Evolutionary conservation across 2,329 filamentous ascomycete species (phyloP).

Genomic region (Lasiodiplodia sp.): DNA sequence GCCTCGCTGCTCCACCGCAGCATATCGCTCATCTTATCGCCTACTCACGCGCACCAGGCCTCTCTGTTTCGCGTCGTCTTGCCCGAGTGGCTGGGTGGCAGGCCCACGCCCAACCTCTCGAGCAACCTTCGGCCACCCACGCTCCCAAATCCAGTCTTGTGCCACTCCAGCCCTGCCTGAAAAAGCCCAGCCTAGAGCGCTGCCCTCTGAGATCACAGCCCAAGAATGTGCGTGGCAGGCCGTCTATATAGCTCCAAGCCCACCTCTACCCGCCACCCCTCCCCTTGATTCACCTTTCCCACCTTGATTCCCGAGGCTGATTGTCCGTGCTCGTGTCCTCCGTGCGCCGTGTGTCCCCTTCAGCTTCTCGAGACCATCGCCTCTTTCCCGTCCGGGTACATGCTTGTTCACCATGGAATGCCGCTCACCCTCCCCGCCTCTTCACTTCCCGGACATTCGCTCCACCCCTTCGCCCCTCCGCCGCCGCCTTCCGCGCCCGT

Average conservation of each 20-base stretch:
- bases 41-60: not conserved
- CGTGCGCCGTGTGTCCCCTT: constrained; percentile 18
- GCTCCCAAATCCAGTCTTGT: not conserved
- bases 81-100: constrained; percentile 14
- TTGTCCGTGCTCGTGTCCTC: constrained; percentile 10
- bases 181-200: not conserved
- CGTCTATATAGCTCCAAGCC: constrained; percentile 21
- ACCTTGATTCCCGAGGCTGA: constrained; percentile 2
- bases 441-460: constrained; percentile 25
- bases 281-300: constrained; percentile 5
- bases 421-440: constrained; percentile 25
- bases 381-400: not conserved
- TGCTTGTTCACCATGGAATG: constrained; percentile 7
- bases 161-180: not conserved
- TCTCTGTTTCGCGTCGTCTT: not conserved
- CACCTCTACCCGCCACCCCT: constrained; percentile 19
- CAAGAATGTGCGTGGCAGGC: constrained; percentile 25
- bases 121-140: not conserved
- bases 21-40: not conserved
- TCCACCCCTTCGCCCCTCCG: constrained; percentile 16
- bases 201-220: constrained; percentile 5
- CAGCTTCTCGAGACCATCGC: not conserved
- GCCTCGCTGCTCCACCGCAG: constrained; percentile 7
- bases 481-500: constrained; percentile 21
- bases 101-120: constrained; percentile 12